Conservation (phyloP, 2,329 filamentous ascomycete species). For the Curvularia spicifera region DNA sequence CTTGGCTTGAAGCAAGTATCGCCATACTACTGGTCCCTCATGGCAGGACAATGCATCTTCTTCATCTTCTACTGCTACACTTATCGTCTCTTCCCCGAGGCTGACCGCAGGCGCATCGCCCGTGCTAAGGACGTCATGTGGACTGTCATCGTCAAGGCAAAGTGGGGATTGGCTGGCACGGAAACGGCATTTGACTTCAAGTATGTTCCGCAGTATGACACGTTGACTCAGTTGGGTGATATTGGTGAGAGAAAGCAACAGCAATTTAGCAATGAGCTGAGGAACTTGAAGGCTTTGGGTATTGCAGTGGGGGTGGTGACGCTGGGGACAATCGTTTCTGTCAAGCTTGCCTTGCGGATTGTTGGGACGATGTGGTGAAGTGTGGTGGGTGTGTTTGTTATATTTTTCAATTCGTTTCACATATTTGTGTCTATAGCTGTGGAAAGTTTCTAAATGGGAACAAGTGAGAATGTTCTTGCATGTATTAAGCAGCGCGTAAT, state of each 20-base stretch:
- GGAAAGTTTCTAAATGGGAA: too few species aligned
- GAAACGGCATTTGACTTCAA: constrained; percentile 74
- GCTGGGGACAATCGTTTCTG: constrained; percentile 30
- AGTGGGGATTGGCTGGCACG: constrained; percentile 66
- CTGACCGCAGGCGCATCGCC: constrained; percentile 61
- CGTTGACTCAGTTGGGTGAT: constrained; percentile 57
- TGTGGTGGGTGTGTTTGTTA: background rate
- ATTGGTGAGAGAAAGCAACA: constrained; percentile 49
- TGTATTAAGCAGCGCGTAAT: background rate
- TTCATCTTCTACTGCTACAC: constrained; percentile 64
- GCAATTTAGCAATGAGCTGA: constrained; percentile 52
- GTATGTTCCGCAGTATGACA: constrained; percentile 66
- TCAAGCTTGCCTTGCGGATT: constrained; percentile 36
- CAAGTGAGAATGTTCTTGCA: background rate
- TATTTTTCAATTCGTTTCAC: background rate
- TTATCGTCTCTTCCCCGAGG: constrained; percentile 57
- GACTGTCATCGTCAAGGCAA: constrained; percentile 66
- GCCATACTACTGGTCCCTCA: constrained; percentile 64
- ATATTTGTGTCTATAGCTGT: background rate
- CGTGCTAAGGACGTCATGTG: constrained; percentile 62
- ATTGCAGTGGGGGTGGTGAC: constrained; percentile 46
- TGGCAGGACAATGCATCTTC: constrained; percentile 70
- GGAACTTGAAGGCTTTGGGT: constrained; percentile 56
- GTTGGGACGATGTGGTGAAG: constrained; percentile 28
- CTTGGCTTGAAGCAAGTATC: constrained; percentile 65